These are phyloP conservation scores for Zoysia pacifica DNA, from an alignment of 176 grass and related monocot genomes.

Conservation along the genomic window DNA sequence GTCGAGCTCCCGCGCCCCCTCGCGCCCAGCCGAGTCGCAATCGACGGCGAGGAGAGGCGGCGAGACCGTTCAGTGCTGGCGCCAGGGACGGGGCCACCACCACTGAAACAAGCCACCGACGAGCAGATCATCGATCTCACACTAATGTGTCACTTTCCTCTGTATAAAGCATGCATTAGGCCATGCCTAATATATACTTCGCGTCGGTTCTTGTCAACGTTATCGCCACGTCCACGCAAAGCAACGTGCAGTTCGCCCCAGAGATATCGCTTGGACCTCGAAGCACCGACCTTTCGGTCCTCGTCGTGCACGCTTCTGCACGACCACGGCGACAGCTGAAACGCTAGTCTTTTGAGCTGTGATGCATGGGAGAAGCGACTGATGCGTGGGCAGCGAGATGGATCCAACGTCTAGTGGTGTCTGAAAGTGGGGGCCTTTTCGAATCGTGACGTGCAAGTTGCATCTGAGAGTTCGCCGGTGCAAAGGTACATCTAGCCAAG, in stretches of 20 bases:
- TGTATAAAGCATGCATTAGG: neutral
- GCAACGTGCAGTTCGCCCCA: neutral
- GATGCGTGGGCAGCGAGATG: neutral
- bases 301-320: slow-evolving; percentile 9
- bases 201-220: neutral
- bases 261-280: neutral
- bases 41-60: neutral
- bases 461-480: neutral
- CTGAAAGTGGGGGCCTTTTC: neutral
- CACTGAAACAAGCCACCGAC: neutral
- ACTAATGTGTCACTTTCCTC: neutral
- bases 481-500: neutral
- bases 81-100: neutral
- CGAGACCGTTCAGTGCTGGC: neutral
- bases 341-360: neutral
- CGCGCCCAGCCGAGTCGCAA: neutral
- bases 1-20: neutral
- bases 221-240: slow-evolving; percentile 2
- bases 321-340: neutral
- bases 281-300: neutral
- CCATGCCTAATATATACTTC: neutral
- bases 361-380: neutral
- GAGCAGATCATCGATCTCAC: slow-evolving; percentile 15
- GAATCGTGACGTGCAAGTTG: neutral
- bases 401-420: neutral